Percentiles rank a stretch among this genome's conserved stretches.
Conservation (phyloP, 257 asterid species). For the Euphrasia confusa region DNA sequence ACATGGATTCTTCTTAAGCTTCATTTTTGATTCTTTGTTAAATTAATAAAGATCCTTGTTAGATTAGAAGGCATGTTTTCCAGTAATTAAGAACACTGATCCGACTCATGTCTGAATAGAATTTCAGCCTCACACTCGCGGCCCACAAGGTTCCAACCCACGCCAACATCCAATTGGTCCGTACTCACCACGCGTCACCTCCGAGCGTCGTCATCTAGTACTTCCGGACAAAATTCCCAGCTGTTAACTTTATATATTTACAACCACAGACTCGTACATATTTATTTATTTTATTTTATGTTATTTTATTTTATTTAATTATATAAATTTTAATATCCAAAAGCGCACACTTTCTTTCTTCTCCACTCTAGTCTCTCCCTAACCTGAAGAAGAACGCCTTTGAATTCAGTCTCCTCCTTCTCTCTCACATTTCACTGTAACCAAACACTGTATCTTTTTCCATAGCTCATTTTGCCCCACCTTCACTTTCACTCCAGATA, state of each 20-base stretch:
- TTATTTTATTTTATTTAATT: no score
- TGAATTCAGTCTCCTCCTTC: conserved; percentile 13
- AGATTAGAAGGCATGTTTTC: conserved; percentile 21
- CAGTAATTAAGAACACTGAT: conserved; percentile 30
- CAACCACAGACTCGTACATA: conserved; percentile 30
- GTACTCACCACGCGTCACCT: neutral
- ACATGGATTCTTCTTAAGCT: no score
- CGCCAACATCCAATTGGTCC: conserved; percentile 17
- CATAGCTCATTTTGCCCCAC: conserved; percentile 30
- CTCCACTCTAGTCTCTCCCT: conserved; percentile 33
- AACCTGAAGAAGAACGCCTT: conserved; percentile 22
- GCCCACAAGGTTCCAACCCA: neutral
- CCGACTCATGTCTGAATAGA: conserved; percentile 28
- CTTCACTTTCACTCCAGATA: conserved; percentile 23
- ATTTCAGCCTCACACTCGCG: conserved; percentile 21
- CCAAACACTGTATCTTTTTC: conserved; percentile 26
- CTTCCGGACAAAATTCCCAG: conserved; percentile 41
- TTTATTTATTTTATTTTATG: conserved; percentile 13
- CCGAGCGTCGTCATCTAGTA: neutral
- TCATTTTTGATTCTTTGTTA: no score
- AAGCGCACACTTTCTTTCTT: conserved; percentile 39
- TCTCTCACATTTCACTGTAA: conserved; percentile 23
- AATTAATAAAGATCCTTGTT: no score
- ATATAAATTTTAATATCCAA: conserved; percentile 29
- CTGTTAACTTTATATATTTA: conserved; percentile 39